Percentiles rank a stretch among this genome's conserved stretches.
phyloP scores from a whole-genome alignment of 1,284 basidiomycete species.

The Leccinum subfulvum region DNA sequence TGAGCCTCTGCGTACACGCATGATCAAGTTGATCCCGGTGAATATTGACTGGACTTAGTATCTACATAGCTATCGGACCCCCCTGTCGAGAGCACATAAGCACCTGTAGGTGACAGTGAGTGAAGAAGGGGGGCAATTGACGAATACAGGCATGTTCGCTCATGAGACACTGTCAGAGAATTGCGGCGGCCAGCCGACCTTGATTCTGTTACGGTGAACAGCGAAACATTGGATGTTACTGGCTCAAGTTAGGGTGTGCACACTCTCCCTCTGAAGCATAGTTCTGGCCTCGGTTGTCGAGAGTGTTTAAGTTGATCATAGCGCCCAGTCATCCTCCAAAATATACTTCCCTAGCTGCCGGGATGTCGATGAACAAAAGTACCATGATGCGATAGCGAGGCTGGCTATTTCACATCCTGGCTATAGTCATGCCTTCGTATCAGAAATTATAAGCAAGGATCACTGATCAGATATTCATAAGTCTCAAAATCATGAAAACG shows the following conservation, averaged over 20 bases:
- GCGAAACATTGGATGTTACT: background rate
- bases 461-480: conserved; percentile 2
- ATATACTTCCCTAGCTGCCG: background rate
- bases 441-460: background rate
- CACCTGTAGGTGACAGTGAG: background rate
- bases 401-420: background rate
- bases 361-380: background rate
- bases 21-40: too few species aligned
- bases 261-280: background rate
- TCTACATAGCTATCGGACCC: background rate
- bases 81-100: background rate
- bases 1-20: too few species aligned
- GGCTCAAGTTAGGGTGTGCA: background rate
- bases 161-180: background rate
- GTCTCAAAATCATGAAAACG: background rate
- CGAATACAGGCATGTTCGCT: background rate
- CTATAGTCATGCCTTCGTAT: background rate
- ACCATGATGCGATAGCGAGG: background rate
- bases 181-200: background rate
- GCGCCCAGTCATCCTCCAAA: background rate
- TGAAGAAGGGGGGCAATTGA: background rate
- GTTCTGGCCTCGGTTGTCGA: background rate
- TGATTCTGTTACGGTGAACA: background rate
- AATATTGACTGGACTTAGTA: too few species aligned
- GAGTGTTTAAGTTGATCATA: background rate